Base-by-base conservation (phyloP, 768 basidiomycete genomes). In the Boletus rubroflammeus region DNA sequence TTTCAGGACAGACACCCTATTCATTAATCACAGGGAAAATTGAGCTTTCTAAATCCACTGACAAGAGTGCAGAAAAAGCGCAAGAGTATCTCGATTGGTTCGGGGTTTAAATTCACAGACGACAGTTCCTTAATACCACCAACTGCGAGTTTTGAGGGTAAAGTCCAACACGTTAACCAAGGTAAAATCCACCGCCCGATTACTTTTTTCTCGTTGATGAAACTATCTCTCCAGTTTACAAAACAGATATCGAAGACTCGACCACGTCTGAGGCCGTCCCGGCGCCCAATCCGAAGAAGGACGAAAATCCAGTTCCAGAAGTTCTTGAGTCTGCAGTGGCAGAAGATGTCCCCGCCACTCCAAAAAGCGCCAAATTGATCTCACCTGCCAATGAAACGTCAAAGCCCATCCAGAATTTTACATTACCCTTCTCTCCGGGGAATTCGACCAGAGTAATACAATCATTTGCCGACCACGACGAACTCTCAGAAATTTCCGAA, bases 401-500 rank as follows among this genome's bases (percentile, higher is more conserved):
- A 28, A 29, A 45, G 14, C 21, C 34, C 19, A 5, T 35, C 31
- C 50, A 32, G 23, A n/a, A 50, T 23, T 35, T 41, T 21, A 21
- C 32, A 13, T 14, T 13, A 1, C 40, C 43, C 10, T 35, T 44
- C 32, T 26, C 36, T 32, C 51, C 15, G 3, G 45, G 38, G 13
- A 44, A 56, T 32, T 63, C 34, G 15, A 48, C 39, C 3, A 15
- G 25, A 34, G n/a, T 14, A 31, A 26, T 10, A 11, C 41, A 11
- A 15, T 42, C 56, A n/a, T 62, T 64, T 56, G 62, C 54, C 19
- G 55, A 51, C 48, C 34, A 40, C 45, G 62, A 71, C 25, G 66
- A 64, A 23, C 52, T 68, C 26, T 73, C 73, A 26, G 70, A 75
- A 44, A 60, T 73, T 54, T 73, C 73, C 17, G 66, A 72, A 36